Base-by-base conservation (phyloP, 2,329 filamentous ascomycete genomes). In the Aspergillus tanneri region DNA sequence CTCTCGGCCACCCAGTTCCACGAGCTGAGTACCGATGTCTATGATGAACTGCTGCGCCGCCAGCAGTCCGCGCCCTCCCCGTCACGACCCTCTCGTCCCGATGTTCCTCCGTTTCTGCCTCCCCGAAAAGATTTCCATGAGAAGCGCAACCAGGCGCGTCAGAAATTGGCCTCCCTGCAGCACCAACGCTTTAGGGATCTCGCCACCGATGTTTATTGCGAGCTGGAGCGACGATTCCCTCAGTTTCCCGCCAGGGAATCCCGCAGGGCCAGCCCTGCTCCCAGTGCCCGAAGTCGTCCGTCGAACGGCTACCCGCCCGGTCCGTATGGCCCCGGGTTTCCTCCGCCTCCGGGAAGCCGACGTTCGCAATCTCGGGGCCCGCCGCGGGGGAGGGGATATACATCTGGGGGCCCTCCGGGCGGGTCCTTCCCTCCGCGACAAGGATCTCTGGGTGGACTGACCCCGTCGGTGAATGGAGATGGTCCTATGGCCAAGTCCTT, bases 1-100 rank as follows among this genome's bases (percentile, higher is more conserved):
- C 80, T 99, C 43, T 96, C 91, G 1, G 78, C 87, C 1, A 89
- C 95, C 22, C 93, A 99, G 70, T 97, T 99, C 70, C 90, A 95
- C 71, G 93, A 99, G 73, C 80, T 99, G 54, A 96, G 91, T 72
- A 97, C 92, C 49, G 93, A 99, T 72, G 92, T 99, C 32, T 97
- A 88, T 72, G 93, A 99, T 71, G 93, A 99, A 73, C 78, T 97
- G 56, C 79, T 95, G 58, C 86, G 93, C 50, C 84, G 93, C 55
- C 91, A 97, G 70, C 82, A 87, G 56, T 78, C 78, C 43, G 79
- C 79, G 38, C 73, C 73, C 23, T 69, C 71, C 38, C 71, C 70
- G 4, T 70, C 67, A 8, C 65, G 69, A 9, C 68, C 72, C 12
- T 67, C 70, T 25, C 70, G 69, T 11, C 56, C 74, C 60, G 68